These are phyloP conservation scores for Musa beccarii DNA, from an alignment of 176 grass and related monocot species.

Conservation along the genomic window DNA sequence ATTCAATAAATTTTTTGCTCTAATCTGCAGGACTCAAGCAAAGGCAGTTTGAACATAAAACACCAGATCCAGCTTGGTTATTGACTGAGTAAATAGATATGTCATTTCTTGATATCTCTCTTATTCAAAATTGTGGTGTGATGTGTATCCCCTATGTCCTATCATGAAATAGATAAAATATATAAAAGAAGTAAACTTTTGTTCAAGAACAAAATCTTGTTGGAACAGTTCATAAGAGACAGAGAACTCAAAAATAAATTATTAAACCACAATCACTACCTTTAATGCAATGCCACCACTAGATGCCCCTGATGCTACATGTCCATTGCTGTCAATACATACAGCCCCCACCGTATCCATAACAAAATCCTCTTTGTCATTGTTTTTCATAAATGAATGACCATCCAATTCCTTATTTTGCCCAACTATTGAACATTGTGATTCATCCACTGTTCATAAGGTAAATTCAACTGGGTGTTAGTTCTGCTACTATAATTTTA, in stretches of 20 bases:
- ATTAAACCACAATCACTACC: slow-evolving; percentile 22
- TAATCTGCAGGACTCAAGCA: too few species aligned
- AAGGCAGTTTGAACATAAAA: too few species aligned
- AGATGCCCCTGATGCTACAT: slow-evolving; percentile 80
- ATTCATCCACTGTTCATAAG: neutral
- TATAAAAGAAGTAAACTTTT: neutral
- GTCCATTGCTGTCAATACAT: slow-evolving; percentile 60
- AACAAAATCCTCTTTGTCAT: slow-evolving; percentile 34
- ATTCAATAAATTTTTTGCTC: too few species aligned
- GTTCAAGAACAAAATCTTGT: neutral
- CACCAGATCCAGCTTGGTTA: too few species aligned
- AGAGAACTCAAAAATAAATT: slow-evolving; percentile 4
- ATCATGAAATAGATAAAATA: neutral
- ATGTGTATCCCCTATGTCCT: neutral
- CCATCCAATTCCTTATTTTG: neutral
- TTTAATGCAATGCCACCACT: slow-evolving; percentile 95
- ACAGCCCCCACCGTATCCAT: slow-evolving; percentile 91
- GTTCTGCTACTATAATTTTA: neutral
- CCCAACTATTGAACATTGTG: neutral
- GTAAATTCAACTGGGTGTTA: neutral
- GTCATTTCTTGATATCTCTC: neutral
- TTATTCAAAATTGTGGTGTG: neutral
- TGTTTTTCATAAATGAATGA: slow-evolving; percentile 20
- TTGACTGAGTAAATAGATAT: too few species aligned
- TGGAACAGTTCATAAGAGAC: neutral